phyloP scores from a whole-genome alignment of 73 alveolate genomes.

The Symbiodinium pilosum region DNA sequence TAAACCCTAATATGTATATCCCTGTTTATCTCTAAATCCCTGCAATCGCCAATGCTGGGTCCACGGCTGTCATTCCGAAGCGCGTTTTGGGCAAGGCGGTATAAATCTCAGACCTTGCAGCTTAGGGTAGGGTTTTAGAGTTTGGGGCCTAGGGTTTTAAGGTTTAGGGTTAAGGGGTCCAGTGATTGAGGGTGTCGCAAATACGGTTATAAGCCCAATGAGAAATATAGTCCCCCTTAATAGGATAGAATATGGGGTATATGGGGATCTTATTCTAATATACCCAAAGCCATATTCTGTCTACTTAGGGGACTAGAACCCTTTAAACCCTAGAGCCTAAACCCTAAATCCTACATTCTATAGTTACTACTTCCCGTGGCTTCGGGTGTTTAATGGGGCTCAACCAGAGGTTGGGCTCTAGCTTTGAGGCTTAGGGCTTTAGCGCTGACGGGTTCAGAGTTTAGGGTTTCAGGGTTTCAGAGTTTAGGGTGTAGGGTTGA shows the following conservation, averaged over 20 bases:
- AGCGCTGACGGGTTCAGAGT: no score
- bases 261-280: no score
- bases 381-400: no score
- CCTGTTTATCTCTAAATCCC: no score
- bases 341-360: constrained; percentile 1
- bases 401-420: no score
- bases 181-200: no score
- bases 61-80: constrained; percentile 39
- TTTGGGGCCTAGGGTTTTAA: not conserved
- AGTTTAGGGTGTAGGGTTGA: not conserved
- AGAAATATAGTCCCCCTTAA: no score
- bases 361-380: no score
- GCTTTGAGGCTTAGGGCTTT: no score
- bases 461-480: not conserved
- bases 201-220: no score
- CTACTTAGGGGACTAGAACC: no score
- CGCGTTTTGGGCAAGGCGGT: constrained; percentile 74
- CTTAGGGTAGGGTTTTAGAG: not conserved
- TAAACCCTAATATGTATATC: not conserved
- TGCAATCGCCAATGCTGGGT: not conserved
- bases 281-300: not conserved
- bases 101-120: constrained; percentile 70
- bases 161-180: not conserved
- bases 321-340: not conserved
- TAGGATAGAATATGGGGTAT: no score